Conservation (phyloP, 1,139 yeast species). For the Hanseniaspora gamundiae region DNA sequence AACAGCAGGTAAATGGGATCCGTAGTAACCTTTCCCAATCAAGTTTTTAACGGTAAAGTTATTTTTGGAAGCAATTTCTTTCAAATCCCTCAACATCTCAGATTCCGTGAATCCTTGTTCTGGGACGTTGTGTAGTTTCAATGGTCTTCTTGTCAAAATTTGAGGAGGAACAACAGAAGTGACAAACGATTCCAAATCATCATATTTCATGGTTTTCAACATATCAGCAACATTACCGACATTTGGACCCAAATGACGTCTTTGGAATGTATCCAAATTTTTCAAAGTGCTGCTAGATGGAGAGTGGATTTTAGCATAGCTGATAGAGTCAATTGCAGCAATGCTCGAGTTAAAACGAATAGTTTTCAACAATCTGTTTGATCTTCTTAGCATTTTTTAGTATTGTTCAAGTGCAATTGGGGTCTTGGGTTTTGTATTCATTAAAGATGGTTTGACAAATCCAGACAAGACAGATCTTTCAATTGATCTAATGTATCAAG, state of each 20-base stretch:
- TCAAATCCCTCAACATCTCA: slow-evolving; percentile 61
- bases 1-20: slow-evolving; percentile 82
- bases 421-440: not conserved
- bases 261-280: slow-evolving; percentile 68
- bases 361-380: slow-evolving; percentile 1
- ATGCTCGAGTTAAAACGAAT: slow-evolving; percentile 5
- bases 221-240: slow-evolving; percentile 49
- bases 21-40: slow-evolving; percentile 92
- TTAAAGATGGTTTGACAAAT: too few species aligned
- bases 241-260: slow-evolving; percentile 86
- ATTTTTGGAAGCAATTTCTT: slow-evolving; percentile 63
- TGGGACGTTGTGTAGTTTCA: slow-evolving; percentile 37
- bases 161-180: slow-evolving; percentile 65
- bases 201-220: slow-evolving; percentile 55
- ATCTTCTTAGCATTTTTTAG: slow-evolving; percentile 5
- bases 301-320: slow-evolving; percentile 4
- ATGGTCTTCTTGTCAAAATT: slow-evolving; percentile 54
- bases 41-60: slow-evolving; percentile 51
- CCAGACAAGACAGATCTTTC: too few species aligned
- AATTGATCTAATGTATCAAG: too few species aligned
- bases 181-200: slow-evolving; percentile 60
- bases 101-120: slow-evolving; percentile 67
- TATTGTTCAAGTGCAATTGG: not conserved
- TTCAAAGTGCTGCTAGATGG: slow-evolving; percentile 9
- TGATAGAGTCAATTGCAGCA: slow-evolving; percentile 5